phyloP scores from a whole-genome alignment of 805 yeast species.

The Starmera pachycereana region DNA sequence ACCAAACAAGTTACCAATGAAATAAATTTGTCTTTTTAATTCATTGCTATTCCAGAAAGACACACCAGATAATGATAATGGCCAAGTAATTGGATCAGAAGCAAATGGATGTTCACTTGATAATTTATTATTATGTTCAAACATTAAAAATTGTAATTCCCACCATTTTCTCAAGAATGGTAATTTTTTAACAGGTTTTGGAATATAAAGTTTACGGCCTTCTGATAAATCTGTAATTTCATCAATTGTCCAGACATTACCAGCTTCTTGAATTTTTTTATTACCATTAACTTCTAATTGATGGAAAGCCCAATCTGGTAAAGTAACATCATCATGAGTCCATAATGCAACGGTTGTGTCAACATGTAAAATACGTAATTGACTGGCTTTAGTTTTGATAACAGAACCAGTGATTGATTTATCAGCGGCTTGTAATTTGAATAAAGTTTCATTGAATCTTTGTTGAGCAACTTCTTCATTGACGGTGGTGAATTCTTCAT shows the following conservation, averaged over 20 bases:
- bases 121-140: constrained; percentile 81
- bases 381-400: constrained; percentile 61
- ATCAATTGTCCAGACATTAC: constrained; percentile 72
- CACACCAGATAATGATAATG: constrained; percentile 79
- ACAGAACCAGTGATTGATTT: constrained; percentile 38
- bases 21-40: constrained; percentile 69
- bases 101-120: constrained; percentile 92
- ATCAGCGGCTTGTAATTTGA: constrained; percentile 55
- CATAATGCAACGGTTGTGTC: constrained; percentile 89
- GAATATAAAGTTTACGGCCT: constrained; percentile 48
- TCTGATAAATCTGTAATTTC: constrained; percentile 57
- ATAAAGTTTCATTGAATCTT: constrained; percentile 65
- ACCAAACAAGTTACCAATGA: constrained; percentile 83
- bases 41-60: constrained; percentile 85
- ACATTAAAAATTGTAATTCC: constrained; percentile 84
- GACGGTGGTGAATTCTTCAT: constrained; percentile 84
- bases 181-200: constrained; percentile 48
- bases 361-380: constrained; percentile 65
- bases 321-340: constrained; percentile 73
- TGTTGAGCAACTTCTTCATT: constrained; percentile 45
- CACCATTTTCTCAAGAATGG: constrained; percentile 83
- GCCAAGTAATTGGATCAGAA: constrained; percentile 88
- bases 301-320: constrained; percentile 92
- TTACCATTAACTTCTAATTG: constrained; percentile 96
- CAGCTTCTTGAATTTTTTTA: constrained; percentile 59